These are phyloP conservation scores for Marasmius oreades DNA, from an alignment of 1,284 basidiomycete species.

Conservation along the genomic window DNA sequence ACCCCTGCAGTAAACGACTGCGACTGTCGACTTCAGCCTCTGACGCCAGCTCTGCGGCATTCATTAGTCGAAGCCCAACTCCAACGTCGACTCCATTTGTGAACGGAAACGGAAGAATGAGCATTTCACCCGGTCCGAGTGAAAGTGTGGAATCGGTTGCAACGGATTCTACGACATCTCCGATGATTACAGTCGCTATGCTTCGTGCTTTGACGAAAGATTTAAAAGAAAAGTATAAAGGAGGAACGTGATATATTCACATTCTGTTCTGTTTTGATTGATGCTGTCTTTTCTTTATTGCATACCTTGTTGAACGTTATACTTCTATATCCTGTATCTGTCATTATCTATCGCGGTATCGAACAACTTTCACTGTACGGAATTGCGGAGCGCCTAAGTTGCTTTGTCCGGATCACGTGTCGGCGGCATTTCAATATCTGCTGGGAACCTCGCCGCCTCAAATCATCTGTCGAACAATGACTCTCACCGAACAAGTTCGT, in stretches of 20 bases:
- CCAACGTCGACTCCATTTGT: conserved; percentile 2
- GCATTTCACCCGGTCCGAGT: conserved; percentile 18
- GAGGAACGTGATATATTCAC: no score
- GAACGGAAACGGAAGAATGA: conserved; percentile 15
- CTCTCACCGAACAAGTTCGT: background rate
- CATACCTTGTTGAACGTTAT: no score
- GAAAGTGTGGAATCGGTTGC: background rate
- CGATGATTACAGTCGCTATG: conserved; percentile 63
- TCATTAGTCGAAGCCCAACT: conserved; percentile 7
- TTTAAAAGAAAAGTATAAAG: conserved; percentile 51
- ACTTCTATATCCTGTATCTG: no score
- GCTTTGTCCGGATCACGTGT: no score
- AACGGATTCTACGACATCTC: conserved; percentile 18
- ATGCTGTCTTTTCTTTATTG: no score
- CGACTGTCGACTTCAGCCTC: conserved; percentile 8
- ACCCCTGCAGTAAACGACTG: conserved; percentile 9
- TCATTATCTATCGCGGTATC: no score
- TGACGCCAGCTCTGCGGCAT: background rate
- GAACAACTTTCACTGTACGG: no score
- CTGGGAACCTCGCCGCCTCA: no score
- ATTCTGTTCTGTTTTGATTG: no score
- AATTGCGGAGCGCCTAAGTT: no score
- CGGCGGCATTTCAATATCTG: no score
- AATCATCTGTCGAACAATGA: background rate
- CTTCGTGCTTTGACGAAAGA: conserved; percentile 60